Percentiles rank a stretch among this genome's conserved stretches.
Conservation (phyloP, 192 early-diverging fungal species). For the Rhizophagus sp. region DNA sequence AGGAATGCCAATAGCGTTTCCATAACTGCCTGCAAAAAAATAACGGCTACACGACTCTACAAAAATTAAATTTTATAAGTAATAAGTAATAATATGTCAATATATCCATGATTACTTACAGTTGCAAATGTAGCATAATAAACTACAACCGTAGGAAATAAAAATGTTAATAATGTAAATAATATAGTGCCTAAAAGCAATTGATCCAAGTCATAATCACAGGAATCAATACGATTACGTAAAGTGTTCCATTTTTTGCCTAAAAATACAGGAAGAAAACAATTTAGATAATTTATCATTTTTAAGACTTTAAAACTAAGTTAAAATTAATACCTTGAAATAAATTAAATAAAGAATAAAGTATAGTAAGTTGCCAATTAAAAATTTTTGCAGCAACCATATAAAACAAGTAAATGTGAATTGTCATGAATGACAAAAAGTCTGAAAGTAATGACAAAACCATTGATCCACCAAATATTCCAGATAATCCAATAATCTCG, state of each 20-base stretch:
- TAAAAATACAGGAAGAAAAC: constrained; percentile 29
- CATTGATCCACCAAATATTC: constrained; percentile 84
- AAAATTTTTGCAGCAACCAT: constrained; percentile 91
- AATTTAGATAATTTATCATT: too few species aligned
- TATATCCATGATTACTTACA: constrained; percentile 46
- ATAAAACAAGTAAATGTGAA: constrained; percentile 97
- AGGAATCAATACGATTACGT: constrained; percentile 88
- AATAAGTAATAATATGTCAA: too few species aligned
- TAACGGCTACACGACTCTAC: constrained; percentile 77
- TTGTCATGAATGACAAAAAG: constrained; percentile 76
- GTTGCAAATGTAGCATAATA: constrained; percentile 90
- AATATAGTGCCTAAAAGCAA: constrained; percentile 91
- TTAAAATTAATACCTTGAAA: constrained; percentile 71
- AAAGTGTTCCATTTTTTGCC: constrained; percentile 85
- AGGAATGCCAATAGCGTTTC: constrained; percentile 87
- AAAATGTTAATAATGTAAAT: constrained; percentile 88
- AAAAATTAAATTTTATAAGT: background rate
- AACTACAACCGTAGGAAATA: constrained; percentile 94
- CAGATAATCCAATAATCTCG: constrained; percentile 67
- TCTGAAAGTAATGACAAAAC: constrained; percentile 82
- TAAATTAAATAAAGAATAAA: constrained; percentile 88
- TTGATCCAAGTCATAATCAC: constrained; percentile 95
- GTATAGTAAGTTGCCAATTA: constrained; percentile 84
- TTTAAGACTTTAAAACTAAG: background rate
- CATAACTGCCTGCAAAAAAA: constrained; percentile 76